Conservation (phyloP, 805 yeast genomes). For the Cyberlindnera subsufficiens region DNA sequence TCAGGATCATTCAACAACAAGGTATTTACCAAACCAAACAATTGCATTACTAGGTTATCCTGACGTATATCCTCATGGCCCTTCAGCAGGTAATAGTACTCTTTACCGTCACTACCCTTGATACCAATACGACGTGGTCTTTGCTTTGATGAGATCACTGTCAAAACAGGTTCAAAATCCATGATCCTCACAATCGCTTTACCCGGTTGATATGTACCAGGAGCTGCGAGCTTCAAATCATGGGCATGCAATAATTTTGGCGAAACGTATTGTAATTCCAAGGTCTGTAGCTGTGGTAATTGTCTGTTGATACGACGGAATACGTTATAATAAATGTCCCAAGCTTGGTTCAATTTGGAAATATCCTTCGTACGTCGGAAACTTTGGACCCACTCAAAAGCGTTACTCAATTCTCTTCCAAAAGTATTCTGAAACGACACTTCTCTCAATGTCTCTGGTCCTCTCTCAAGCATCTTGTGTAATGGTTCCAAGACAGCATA, state of each 20-base stretch:
- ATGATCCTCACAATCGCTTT: conserved; percentile 68
- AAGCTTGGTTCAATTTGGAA: conserved; percentile 89
- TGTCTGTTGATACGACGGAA: conserved; percentile 88
- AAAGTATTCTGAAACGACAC: conserved; percentile 88
- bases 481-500: conserved; percentile 84
- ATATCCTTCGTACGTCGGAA: conserved; percentile 81
- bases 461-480: conserved; percentile 75
- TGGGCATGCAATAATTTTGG: conserved; percentile 78
- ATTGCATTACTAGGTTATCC: conserved; percentile 95
- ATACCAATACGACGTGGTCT: conserved; percentile 83
- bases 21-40: conserved; percentile 92
- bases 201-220: conserved; percentile 89
- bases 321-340: conserved; percentile 94
- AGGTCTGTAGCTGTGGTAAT: conserved; percentile 75
- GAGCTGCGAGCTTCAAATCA: conserved; percentile 82
- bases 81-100: conserved; percentile 74
- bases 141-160: conserved; percentile 91
- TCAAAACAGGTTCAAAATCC: conserved; percentile 73
- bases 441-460: conserved; percentile 91
- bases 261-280: conserved; percentile 90
- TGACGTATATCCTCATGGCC: conserved; percentile 99
- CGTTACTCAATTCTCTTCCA: conserved; percentile 89
- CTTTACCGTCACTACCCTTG: conserved; percentile 87
- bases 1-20: conserved; percentile 85
- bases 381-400: conserved; percentile 87